phyloP scores from a whole-genome alignment of 1,284 basidiomycete genomes.

The Pseudozyma hubeiensis region DNA sequence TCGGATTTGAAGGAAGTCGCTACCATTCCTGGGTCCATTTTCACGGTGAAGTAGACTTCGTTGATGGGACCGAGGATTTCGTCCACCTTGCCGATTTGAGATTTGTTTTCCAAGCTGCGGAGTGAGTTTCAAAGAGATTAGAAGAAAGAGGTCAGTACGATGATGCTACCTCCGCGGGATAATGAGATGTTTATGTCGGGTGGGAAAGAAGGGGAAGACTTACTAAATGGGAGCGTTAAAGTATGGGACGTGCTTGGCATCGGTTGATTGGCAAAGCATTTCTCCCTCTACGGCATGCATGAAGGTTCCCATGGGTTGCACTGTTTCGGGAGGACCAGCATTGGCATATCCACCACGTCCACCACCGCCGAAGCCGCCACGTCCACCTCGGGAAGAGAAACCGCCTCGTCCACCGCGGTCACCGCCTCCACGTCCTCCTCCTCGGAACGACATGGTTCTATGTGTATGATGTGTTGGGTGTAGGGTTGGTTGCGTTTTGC shows the following conservation, averaged over 20 bases:
- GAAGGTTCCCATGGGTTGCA: conserved; percentile 67
- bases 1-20: conserved; percentile 95
- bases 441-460: conserved; percentile 58
- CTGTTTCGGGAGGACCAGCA: conserved; percentile 65
- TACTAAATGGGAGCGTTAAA: conserved; percentile 98
- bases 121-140: neutral
- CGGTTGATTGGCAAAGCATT: conserved; percentile 91
- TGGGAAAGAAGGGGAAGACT: conserved; percentile 10
- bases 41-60: conserved; percentile 97
- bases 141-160: conserved; percentile 2
- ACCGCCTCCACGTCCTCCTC: conserved; percentile 55
- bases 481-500: neutral
- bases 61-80: conserved; percentile 98
- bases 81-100: conserved; percentile 92
- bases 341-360: conserved; percentile 57
- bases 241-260: conserved; percentile 80
- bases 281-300: conserved; percentile 92
- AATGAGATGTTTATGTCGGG: neutral
- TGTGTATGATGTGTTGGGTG: neutral
- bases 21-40: conserved; percentile 96
- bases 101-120: conserved; percentile 87
- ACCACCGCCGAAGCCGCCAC: conserved; percentile 57
- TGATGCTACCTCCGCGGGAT: neutral
- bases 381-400: conserved; percentile 57
- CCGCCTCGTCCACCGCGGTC: conserved; percentile 59